These are phyloP conservation scores for Salix purpurea DNA, from an alignment of 345 rosid species.

Conservation along the genomic window DNA sequence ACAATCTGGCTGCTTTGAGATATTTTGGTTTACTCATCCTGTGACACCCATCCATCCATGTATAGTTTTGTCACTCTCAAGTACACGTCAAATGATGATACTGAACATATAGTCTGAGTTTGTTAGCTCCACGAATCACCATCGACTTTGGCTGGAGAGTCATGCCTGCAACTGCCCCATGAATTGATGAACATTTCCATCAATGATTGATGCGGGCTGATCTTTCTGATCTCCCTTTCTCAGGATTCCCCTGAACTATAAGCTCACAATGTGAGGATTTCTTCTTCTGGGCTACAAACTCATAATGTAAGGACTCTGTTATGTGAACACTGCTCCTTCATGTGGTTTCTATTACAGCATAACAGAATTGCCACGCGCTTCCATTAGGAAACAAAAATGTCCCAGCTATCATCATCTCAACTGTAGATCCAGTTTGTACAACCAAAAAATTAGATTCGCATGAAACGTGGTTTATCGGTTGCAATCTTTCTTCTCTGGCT, in stretches of 20 bases:
- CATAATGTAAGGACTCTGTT: background rate
- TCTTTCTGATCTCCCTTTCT: background rate
- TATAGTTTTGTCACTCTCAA: background rate
- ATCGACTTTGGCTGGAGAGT: background rate
- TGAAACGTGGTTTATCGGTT: slow-evolving; percentile 15
- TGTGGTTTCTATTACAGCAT: background rate
- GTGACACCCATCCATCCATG: background rate
- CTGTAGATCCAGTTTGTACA: background rate
- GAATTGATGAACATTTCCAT: background rate
- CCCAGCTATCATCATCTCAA: background rate
- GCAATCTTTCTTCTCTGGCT: slow-evolving; percentile 19
- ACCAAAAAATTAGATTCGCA: slow-evolving; percentile 9
- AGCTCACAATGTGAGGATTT: background rate
- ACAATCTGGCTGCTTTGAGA: too few species aligned
- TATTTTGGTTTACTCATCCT: too few species aligned
- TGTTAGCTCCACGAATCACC: background rate
- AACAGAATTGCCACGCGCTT: background rate
- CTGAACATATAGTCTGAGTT: background rate
- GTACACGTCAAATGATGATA: background rate
- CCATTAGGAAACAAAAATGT: background rate
- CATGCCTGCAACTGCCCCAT: background rate
- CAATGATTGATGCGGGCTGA: background rate
- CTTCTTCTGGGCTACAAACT: background rate
- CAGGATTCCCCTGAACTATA: background rate
- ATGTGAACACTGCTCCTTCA: background rate